Evolutionary conservation across 2,329 filamentous ascomycete species (phyloP).

Genomic region (Calonectria henricotiae): DNA sequence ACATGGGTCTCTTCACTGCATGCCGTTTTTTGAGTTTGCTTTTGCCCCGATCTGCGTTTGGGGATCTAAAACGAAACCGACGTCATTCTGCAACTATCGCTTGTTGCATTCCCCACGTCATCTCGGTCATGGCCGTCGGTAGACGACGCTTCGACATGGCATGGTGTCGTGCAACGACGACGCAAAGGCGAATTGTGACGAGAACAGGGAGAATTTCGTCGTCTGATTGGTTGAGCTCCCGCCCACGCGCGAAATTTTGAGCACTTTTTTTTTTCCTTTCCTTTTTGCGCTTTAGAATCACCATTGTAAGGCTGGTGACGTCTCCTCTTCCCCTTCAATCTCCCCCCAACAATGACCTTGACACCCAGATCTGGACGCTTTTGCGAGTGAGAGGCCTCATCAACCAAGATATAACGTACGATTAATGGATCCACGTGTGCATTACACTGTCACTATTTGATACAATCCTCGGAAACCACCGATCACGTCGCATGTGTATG

Average conservation of each 20-base stretch:
- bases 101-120: slow-evolving; percentile 13
- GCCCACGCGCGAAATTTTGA: slow-evolving; percentile 26
- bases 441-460: neutral
- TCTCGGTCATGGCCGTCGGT: slow-evolving; percentile 28
- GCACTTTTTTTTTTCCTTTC: too few species aligned
- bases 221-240: slow-evolving; percentile 24
- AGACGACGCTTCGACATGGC: slow-evolving; percentile 13
- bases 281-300: too few species aligned
- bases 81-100: slow-evolving; percentile 17
- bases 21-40: slow-evolving; percentile 17
- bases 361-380: neutral
- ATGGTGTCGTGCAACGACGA: neutral
- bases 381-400: slow-evolving; percentile 26
- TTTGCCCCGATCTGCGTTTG: slow-evolving; percentile 26
- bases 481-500: slow-evolving; percentile 5
- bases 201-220: neutral
- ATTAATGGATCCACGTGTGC: slow-evolving; percentile 21
- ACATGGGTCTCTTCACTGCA: slow-evolving; percentile 29
- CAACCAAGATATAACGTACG: slow-evolving; percentile 20
- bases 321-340: too few species aligned
- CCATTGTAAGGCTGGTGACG: neutral
- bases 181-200: too few species aligned
- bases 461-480: slow-evolving; percentile 20
- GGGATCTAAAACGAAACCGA: slow-evolving; percentile 5
- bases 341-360: neutral